Conservation (phyloP, 2,329 filamentous ascomycete genomes). For the Arthrobotrys sphaeroides region DNA sequence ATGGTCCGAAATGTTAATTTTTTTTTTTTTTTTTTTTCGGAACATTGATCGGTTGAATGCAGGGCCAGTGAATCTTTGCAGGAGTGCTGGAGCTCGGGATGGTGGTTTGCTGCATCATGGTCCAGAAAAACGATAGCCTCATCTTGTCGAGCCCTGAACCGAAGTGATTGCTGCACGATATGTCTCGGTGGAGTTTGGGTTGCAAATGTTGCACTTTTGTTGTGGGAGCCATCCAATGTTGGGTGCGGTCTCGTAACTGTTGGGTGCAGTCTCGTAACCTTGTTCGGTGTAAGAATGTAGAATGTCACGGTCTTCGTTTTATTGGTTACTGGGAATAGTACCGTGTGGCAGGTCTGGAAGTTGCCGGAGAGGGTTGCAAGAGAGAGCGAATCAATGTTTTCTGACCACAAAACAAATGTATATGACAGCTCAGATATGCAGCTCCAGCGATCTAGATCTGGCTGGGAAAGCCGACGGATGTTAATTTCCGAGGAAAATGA, state of each 20-base stretch:
- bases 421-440: constrained; percentile 8
- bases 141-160: background rate
- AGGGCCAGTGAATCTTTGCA: too few relatives aligned
- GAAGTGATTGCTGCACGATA: background rate
- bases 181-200: background rate
- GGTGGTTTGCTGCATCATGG: background rate
- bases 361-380: background rate
- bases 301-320: background rate
- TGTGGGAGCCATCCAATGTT: background rate
- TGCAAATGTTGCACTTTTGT: background rate
- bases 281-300: too few relatives aligned
- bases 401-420: background rate
- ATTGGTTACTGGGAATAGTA: constrained; percentile 4
- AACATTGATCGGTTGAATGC: too few relatives aligned
- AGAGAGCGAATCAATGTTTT: background rate
- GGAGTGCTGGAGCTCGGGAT: background rate
- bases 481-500: background rate
- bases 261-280: too few relatives aligned
- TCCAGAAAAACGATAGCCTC: background rate
- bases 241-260: too few relatives aligned
- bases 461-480: background rate
- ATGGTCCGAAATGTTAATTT: too few relatives aligned
- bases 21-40: too few relatives aligned
- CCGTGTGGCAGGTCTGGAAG: constrained; percentile 1
- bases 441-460: background rate